Base-by-base conservation (phyloP, 345 rosid genomes). In the Ailanthus altissimus region DNA sequence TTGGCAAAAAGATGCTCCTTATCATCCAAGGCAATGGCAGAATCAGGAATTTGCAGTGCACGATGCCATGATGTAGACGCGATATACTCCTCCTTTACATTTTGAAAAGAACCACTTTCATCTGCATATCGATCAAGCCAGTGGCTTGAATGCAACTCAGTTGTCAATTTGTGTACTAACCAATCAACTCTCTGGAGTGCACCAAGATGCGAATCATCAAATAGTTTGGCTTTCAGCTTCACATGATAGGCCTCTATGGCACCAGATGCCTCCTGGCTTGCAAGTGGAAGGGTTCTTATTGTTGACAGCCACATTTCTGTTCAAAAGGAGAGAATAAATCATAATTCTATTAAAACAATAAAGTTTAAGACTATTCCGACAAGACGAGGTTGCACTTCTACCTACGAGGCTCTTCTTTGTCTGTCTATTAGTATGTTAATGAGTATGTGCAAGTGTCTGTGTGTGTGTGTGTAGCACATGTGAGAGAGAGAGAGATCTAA, bases 221-320 rank as follows among this genome's bases (percentile, higher is more conserved):
- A 93, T 63, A 96, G 72, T 74, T 91, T 91, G 13, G 84, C 80
- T 87, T 93, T 96, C 66, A 96, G 90, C 89, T 93, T 96, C 53
- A 89, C 89, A 83, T 96, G 99, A 86, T 96, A 96, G 71, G 97
- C 93, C 88, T 93, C 99, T 80, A 92, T 91, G 42, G 99, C 99
- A 75, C 98, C 93, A 32, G 94, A 93, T 78, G 97, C 88, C 85
- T 92, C 99, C 85, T 91, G 98, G 86, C 98, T 96, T 23, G 98
- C 99, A 70, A 96, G 93, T 71, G 98, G 99, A 80, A 92, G 94
- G 78, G 74, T 78, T 86, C 77, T 89, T 80, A 87, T 90, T 67
- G 92, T 84, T 72, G 94, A 90, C 26, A 96, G 95, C 98, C 99
- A 93, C 97, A 93, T 93, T 73, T 90, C 99, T 93, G 92, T 78